Evolutionary conservation across 306 rosid species (phyloP).

Genomic region (Begonia peltatifolia): DNA sequence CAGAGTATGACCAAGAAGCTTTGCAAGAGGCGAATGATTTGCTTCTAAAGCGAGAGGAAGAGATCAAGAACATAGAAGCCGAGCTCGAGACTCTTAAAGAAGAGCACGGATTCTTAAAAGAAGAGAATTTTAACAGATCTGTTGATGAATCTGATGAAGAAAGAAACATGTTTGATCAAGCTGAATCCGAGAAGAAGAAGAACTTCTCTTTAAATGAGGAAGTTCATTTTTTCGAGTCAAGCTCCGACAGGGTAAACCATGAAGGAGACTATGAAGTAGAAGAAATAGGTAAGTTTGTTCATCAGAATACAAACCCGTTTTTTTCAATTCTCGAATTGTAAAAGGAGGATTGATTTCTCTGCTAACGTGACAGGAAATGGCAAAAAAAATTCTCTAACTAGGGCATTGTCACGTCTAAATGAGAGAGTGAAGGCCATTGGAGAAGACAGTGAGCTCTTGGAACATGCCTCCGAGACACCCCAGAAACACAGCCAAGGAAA

Average conservation of each 20-base stretch:
- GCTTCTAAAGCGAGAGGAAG: slow-evolving; percentile 65
- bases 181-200: slow-evolving; percentile 18
- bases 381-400: no score
- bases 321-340: no score
- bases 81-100: slow-evolving; percentile 52
- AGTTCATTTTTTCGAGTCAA: slow-evolving; percentile 12
- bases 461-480: no score
- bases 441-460: no score
- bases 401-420: no score
- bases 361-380: no score
- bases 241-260: slow-evolving; percentile 3
- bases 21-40: slow-evolving; percentile 51
- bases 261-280: no score
- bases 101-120: slow-evolving; percentile 38
- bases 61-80: slow-evolving; percentile 35
- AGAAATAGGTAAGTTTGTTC: no score
- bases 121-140: slow-evolving; percentile 12
- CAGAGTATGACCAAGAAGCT: slow-evolving; percentile 91
- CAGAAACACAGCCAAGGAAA: no score
- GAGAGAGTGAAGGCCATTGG: no score
- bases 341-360: no score
- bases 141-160: slow-evolving; percentile 14
- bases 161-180: slow-evolving; percentile 4
- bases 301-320: no score
- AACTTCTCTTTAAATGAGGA: slow-evolving; percentile 19